Conservation (phyloP, 2,329 filamentous ascomycete species). For the Xylaria sp. region DNA sequence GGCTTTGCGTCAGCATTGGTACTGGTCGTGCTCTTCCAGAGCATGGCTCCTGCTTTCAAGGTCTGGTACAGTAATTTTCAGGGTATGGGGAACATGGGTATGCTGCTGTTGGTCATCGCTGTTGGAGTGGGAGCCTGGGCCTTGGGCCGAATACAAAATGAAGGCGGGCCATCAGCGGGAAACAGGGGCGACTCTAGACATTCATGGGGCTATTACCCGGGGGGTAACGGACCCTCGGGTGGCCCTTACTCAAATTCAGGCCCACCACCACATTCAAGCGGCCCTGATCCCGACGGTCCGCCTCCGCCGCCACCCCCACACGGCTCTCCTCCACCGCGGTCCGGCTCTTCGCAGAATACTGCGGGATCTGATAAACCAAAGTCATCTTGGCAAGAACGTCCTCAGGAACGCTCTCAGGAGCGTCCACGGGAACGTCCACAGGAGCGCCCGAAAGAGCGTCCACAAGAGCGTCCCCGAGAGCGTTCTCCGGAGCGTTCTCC, state of each 20-base stretch:
- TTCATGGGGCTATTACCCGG: conserved; percentile 44
- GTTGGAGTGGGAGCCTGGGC: conserved; percentile 85
- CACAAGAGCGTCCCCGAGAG: conserved; percentile 27
- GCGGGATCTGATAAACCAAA: conserved; percentile 51
- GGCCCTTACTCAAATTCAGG: conserved; percentile 39
- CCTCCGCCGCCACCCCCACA: conserved; percentile 55
- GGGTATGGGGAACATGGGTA: conserved; percentile 77
- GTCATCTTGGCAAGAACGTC: conserved; percentile 54
- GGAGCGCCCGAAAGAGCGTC: conserved; percentile 39
- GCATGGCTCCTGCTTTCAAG: conserved; percentile 77
- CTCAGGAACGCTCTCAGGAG: conserved; percentile 35
- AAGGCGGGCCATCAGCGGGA: conserved; percentile 50
- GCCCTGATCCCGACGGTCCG: conserved; percentile 44
- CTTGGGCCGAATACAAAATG: conserved; percentile 72
- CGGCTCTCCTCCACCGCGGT: conserved; percentile 47
- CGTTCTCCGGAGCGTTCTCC: background rate
- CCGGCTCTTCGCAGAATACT: conserved; percentile 42
- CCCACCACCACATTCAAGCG: conserved; percentile 39
- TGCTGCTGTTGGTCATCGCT: conserved; percentile 76
- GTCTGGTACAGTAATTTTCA: conserved; percentile 78
- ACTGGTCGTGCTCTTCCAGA: conserved; percentile 76
- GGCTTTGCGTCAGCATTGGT: conserved; percentile 83
- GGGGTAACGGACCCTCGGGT: conserved; percentile 40
- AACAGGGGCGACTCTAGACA: conserved; percentile 39
- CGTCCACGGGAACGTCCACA: background rate